A percentile compares a stretch with the other conserved stretches of the same genome.
phyloP scores from a whole-genome alignment of 2,329 filamentous ascomycete species.

The Coleophoma eucalyptorum region DNA sequence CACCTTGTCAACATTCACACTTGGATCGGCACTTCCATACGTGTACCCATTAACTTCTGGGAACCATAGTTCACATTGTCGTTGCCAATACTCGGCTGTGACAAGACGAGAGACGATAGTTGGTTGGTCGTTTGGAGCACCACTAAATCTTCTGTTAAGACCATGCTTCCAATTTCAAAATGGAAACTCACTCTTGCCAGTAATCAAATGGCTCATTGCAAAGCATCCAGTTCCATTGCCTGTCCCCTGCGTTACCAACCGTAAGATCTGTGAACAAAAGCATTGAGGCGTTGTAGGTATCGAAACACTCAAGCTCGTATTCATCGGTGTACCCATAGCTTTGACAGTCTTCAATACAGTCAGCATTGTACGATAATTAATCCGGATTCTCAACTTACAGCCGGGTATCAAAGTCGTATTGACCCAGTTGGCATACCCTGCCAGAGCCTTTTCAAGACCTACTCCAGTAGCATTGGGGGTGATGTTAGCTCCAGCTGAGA shows the following conservation, averaged over 20 bases:
- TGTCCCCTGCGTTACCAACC: conserved; percentile 39
- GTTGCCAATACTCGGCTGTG: conserved; percentile 46
- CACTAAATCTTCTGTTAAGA: conserved; percentile 18
- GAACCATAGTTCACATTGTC: conserved; percentile 53
- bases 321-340: conserved; percentile 41
- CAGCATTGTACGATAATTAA: not conserved
- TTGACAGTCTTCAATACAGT: conserved; percentile 35
- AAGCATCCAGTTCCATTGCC: conserved; percentile 57
- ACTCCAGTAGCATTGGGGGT: conserved; percentile 39
- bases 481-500: conserved; percentile 27
- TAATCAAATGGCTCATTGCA: conserved; percentile 61
- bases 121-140: conserved; percentile 39
- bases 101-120: conserved; percentile 50
- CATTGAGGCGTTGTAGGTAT: conserved; percentile 46
- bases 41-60: conserved; percentile 44
- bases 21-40: conserved; percentile 38
- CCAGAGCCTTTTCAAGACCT: conserved; percentile 48
- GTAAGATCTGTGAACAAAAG: conserved; percentile 45
- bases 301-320: conserved; percentile 43
- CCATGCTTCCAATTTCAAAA: not conserved
- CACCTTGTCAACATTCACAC: conserved; percentile 41
- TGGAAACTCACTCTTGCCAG: conserved; percentile 44
- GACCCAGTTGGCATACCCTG: conserved; percentile 51
- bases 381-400: conserved; percentile 31
- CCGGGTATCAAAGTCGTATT: conserved; percentile 40